A percentile compares a stretch with the other conserved stretches of the same genome.
Evolutionary conservation across 148 eudicot species (phyloP).

Genomic region (Drosera capensis): DNA sequence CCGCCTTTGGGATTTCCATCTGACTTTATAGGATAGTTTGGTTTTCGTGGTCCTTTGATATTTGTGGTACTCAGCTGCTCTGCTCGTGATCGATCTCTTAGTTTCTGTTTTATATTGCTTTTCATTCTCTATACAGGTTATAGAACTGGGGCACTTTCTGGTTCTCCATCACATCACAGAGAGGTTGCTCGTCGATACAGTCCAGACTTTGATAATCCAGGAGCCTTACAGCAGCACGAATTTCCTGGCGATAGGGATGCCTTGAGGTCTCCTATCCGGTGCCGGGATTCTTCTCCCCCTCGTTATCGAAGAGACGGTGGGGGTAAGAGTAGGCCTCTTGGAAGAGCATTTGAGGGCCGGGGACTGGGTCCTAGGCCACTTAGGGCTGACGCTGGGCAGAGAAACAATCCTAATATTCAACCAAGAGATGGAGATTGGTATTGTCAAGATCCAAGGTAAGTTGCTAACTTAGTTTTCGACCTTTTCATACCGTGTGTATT

Average conservation of each 20-base stretch:
- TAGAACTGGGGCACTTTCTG: constrained; percentile 70
- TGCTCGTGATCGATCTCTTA: too few species aligned
- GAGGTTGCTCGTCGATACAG: constrained; percentile 53
- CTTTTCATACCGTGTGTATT: too few species aligned
- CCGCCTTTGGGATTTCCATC: too few species aligned
- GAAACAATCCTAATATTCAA: constrained; percentile 66
- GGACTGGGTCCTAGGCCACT: constrained; percentile 44
- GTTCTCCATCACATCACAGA: constrained; percentile 73
- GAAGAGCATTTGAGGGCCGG: constrained; percentile 48
- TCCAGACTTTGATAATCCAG: constrained; percentile 51
- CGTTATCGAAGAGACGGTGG: constrained; percentile 66
- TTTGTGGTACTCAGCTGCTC: too few species aligned
- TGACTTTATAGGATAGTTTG: too few species aligned
- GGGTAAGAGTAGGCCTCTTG: constrained; percentile 45
- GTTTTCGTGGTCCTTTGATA: too few species aligned
- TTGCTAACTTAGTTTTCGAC: too few species aligned
- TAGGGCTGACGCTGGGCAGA: constrained; percentile 39
- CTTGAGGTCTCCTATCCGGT: constrained; percentile 43
- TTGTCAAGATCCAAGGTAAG: constrained; percentile 75
- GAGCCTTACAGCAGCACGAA: constrained; percentile 53
- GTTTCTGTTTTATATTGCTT: too few species aligned
- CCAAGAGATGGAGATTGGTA: constrained; percentile 97
- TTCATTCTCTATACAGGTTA: too few species aligned
- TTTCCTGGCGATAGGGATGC: constrained; percentile 48
- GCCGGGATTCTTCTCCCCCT: constrained; percentile 62